Conservation (phyloP, 306 rosid genomes). For the Comarum palustre region DNA sequence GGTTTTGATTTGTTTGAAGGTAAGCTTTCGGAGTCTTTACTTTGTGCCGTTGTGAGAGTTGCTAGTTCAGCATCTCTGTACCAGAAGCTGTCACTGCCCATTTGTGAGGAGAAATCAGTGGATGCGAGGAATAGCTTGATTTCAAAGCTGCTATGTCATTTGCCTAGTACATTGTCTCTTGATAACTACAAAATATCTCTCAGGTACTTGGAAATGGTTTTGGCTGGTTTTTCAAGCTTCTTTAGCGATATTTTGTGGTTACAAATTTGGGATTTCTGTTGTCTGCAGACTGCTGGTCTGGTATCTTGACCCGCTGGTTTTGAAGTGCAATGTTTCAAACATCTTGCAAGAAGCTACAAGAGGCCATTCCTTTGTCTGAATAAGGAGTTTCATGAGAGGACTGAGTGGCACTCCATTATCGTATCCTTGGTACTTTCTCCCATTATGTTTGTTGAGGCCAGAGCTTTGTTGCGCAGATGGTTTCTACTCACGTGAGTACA, state of each 20-base stretch:
- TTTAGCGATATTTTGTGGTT: neutral
- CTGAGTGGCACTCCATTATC: conserved; percentile 27
- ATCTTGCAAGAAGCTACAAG: conserved; percentile 27
- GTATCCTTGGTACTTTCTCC: conserved; percentile 39
- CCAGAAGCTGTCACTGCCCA: conserved; percentile 10
- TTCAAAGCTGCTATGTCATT: conserved; percentile 28
- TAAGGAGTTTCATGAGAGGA: conserved; percentile 34
- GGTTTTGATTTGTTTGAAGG: conserved; percentile 22
- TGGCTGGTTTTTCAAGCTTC: neutral
- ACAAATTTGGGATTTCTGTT: neutral
- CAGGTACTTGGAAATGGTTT: conserved; percentile 25
- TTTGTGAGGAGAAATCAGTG: conserved; percentile 18
- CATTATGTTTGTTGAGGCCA: conserved; percentile 37
- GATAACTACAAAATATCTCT: conserved; percentile 23
- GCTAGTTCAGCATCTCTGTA: conserved; percentile 29
- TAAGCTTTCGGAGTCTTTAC: conserved; percentile 20
- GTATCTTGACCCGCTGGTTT: conserved; percentile 32
- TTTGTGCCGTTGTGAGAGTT: conserved; percentile 26
- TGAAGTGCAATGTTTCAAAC: conserved; percentile 31
- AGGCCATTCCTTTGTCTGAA: conserved; percentile 38
- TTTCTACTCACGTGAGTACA: conserved; percentile 40
- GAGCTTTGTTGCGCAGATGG: conserved; percentile 43
- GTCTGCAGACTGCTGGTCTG: conserved; percentile 29
- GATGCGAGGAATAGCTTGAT: conserved; percentile 8
- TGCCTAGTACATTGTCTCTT: conserved; percentile 11